A percentile compares a stretch with the other conserved stretches of the same genome.
phyloP scores from a whole-genome alignment of 2,329 filamentous ascomycete genomes.

The Pseudogymnoascus verrucosus region DNA sequence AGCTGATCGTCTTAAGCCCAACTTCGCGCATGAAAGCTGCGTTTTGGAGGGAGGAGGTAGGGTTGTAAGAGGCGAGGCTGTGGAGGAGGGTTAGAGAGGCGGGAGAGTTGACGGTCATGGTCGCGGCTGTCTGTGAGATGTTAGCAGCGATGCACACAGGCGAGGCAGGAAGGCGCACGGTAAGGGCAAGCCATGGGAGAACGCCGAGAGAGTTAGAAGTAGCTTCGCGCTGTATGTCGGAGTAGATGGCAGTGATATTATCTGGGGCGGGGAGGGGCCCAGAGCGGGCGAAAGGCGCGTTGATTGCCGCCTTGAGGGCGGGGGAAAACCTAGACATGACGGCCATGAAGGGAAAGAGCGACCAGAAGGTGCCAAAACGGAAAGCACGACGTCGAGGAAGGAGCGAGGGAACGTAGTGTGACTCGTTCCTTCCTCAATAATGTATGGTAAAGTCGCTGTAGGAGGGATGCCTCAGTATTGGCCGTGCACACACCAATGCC shows the following conservation, averaged over 20 bases:
- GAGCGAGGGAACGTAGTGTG: not conserved
- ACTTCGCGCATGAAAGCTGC: conserved; percentile 70
- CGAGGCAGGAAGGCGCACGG: conserved; percentile 36
- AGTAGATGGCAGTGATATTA: conserved; percentile 56
- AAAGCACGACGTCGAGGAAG: not conserved
- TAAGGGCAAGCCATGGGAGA: conserved; percentile 59
- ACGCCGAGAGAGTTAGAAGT: conserved; percentile 51
- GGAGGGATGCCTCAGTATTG: not conserved
- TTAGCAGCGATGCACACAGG: conserved; percentile 12
- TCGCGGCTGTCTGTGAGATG: conserved; percentile 58
- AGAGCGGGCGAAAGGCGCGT: conserved; percentile 58
- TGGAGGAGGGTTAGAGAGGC: conserved; percentile 57
- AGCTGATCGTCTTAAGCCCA: conserved; percentile 68
- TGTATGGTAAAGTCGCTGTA: not conserved
- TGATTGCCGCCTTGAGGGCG: conserved; percentile 65
- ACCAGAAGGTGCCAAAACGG: not conserved
- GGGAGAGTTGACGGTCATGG: conserved; percentile 80
- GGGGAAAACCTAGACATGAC: conserved; percentile 66
- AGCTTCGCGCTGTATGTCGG: conserved; percentile 56
- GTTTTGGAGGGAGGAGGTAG: conserved; percentile 35
- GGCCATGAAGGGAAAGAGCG: not conserved
- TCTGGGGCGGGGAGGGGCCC: conserved; percentile 56
- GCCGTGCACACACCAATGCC: not conserved
- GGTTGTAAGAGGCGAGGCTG: conserved; percentile 14
- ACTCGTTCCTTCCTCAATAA: not conserved